Evolutionary conservation across 2,329 filamentous ascomycete genomes (phyloP).

Genomic region (Samsoniella hepiali): DNA sequence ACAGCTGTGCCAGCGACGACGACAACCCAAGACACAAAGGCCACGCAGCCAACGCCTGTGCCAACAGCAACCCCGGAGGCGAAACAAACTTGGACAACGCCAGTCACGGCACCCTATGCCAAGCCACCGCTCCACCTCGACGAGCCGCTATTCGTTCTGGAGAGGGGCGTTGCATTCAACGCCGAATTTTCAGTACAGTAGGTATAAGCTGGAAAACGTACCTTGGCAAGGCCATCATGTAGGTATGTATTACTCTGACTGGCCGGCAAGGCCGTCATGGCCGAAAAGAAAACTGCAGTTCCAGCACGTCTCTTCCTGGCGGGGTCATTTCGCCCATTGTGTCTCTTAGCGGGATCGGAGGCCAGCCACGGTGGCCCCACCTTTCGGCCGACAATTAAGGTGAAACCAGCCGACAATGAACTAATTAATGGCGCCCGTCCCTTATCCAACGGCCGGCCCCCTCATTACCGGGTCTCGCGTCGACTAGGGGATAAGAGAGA

Average conservation of each 20-base stretch:
- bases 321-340: too few relatives aligned
- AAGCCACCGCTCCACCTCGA: neutral
- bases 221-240: neutral
- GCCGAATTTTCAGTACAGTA: neutral
- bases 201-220: neutral
- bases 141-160: neutral
- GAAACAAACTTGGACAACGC: neutral
- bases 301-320: neutral
- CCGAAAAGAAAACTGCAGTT: neutral
- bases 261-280: neutral
- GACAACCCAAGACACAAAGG: constrained; percentile 17
- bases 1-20: neutral
- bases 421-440: neutral
- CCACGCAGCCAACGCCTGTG: constrained; percentile 3
- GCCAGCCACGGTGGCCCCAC: too few relatives aligned
- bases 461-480: neutral
- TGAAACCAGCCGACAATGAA: too few relatives aligned
- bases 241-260: too few relatives aligned
- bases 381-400: too few relatives aligned
- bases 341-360: too few relatives aligned
- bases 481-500: neutral
- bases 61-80: neutral
- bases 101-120: neutral
- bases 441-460: neutral
- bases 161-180: neutral